A percentile compares a stretch with the other conserved stretches of the same genome.
These are phyloP conservation scores for Penicillium sp. DNA, from an alignment of 2,329 filamentous ascomycete species.

Conservation along the genomic window DNA sequence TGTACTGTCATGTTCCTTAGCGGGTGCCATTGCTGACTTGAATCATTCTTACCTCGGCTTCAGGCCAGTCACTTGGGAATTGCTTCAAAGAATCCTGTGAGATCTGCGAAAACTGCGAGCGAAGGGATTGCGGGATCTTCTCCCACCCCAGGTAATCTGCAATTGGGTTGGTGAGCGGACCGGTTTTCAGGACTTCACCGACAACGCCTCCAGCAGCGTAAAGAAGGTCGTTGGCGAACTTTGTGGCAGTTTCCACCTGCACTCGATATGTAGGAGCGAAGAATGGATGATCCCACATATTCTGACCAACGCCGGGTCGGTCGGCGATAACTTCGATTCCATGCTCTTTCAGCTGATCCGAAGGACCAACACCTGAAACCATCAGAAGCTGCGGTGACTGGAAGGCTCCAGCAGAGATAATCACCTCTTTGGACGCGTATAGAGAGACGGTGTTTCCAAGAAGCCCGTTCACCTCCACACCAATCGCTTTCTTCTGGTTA, in stretches of 20 bases:
- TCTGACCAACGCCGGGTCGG: slow-evolving; percentile 35
- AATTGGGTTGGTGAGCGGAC: slow-evolving; percentile 23
- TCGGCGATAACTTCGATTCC: slow-evolving; percentile 27
- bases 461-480: slow-evolving; percentile 33
- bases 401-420: slow-evolving; percentile 50
- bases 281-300: slow-evolving; percentile 35
- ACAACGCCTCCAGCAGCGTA: slow-evolving; percentile 14
- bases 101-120: slow-evolving; percentile 15
- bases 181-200: slow-evolving; percentile 13
- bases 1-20: slow-evolving; percentile 15
- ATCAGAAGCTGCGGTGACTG: slow-evolving; percentile 52
- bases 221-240: slow-evolving; percentile 11
- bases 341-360: slow-evolving; percentile 21
- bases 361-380: slow-evolving; percentile 48
- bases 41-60: slow-evolving; percentile 24
- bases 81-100: slow-evolving; percentile 15
- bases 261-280: slow-evolving; percentile 28
- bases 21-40: background rate
- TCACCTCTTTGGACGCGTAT: slow-evolving; percentile 47
- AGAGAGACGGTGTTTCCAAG: slow-evolving; percentile 31
- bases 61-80: slow-evolving; percentile 36
- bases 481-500: slow-evolving; percentile 37
- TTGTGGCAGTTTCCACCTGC: slow-evolving; percentile 22
- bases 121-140: slow-evolving; percentile 27
- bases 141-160: slow-evolving; percentile 30